Evolutionary conservation across 257 asterid genomes (phyloP).

Genomic region (Echites panduratus): DNA sequence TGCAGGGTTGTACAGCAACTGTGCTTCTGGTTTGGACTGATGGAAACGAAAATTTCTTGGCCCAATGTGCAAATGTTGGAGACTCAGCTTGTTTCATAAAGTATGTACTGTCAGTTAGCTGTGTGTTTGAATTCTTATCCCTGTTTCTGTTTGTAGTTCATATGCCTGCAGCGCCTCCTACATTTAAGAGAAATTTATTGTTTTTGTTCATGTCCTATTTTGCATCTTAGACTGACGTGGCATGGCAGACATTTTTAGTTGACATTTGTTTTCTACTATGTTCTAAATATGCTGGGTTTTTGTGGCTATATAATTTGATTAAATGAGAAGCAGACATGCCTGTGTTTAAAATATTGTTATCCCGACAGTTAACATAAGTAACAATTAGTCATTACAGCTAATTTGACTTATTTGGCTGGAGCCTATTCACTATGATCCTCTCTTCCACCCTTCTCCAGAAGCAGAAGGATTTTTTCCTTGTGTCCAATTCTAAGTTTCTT

Average conservation of each 20-base stretch:
- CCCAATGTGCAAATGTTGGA: conserved; percentile 97
- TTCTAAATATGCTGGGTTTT: neutral
- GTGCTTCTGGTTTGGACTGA: conserved; percentile 88
- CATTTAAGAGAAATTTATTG: neutral
- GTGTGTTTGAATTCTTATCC: neutral
- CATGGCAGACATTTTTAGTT: too few relatives aligned
- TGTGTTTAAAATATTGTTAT: neutral
- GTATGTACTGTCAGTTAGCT: conserved; percentile 39
- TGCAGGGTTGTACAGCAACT: conserved; percentile 99
- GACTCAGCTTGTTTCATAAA: conserved; percentile 88
- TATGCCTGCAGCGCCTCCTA: neutral
- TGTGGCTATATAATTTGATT: neutral
- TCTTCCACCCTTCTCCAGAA: neutral
- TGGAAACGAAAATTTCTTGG: conserved; percentile 49
- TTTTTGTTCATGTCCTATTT: neutral
- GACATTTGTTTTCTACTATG: neutral
- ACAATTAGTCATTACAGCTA: neutral
- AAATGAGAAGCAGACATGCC: neutral
- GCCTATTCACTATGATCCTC: neutral
- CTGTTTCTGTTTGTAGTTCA: neutral
- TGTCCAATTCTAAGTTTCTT: neutral
- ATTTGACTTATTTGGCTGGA: neutral
- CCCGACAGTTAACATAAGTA: neutral
- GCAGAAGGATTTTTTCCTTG: neutral
- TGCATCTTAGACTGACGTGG: too few relatives aligned